Conservation (phyloP, 257 asterid species). For the Capsicum pubescens region DNA sequence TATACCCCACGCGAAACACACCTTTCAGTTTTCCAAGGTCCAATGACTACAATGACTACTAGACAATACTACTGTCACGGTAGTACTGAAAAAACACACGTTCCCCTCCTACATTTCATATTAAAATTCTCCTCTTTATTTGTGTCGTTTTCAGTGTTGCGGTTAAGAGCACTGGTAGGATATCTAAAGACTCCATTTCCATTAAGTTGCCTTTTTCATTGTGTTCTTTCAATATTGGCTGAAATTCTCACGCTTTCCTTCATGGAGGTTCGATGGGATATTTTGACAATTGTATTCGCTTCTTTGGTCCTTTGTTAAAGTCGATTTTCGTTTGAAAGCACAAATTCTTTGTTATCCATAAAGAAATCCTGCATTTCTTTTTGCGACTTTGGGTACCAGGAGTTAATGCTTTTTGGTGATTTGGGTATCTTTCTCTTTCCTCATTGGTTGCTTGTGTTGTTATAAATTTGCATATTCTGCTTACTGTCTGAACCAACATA, state of each 20-base stretch:
- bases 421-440: background rate
- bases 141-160: conserved; percentile 12
- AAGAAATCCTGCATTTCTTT: background rate
- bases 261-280: background rate
- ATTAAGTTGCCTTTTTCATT: background rate
- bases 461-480: background rate
- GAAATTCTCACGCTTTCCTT: background rate
- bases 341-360: background rate
- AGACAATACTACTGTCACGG: too few species aligned
- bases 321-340: background rate
- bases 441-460: background rate
- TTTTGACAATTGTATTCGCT: background rate
- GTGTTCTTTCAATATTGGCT: conserved; percentile 21
- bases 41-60: background rate
- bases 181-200: background rate
- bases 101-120: background rate
- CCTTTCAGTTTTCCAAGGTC: background rate
- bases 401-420: background rate
- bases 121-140: background rate
- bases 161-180: conserved; percentile 9
- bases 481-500: background rate
- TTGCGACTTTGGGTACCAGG: conserved; percentile 13
- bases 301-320: background rate
- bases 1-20: too few species aligned
- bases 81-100: background rate